Evolutionary conservation across 257 asterid genomes (phyloP).

Genomic region (Nicotiana tabacum): DNA sequence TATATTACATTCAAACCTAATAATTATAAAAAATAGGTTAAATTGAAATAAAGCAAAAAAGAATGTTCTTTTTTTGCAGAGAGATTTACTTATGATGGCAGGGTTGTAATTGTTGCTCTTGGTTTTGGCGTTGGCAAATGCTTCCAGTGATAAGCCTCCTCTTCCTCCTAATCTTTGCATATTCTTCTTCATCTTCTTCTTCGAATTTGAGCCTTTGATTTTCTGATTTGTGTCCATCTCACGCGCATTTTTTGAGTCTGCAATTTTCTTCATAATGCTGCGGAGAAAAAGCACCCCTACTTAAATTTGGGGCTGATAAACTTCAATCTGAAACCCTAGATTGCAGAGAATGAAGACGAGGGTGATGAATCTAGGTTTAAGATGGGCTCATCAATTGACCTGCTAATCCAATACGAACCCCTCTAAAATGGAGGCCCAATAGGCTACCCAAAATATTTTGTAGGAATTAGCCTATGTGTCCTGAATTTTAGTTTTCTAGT

Average conservation of each 20-base stretch:
- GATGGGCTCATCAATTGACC: neutral
- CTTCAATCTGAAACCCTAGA: constrained; percentile 1
- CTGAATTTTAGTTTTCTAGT: too few relatives aligned
- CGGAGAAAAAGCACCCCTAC: neutral
- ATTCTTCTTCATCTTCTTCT: constrained; percentile 56
- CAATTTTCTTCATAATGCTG: neutral
- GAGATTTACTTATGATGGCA: constrained; percentile 57
- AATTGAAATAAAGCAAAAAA: neutral
- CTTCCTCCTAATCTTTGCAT: constrained; percentile 89
- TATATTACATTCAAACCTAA: too few relatives aligned
- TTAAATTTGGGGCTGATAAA: neutral
- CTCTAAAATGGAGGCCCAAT: neutral
- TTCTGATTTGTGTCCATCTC: neutral
- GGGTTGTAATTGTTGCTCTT: constrained; percentile 58
- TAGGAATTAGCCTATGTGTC: too few relatives aligned
- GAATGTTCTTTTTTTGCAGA: neutral
- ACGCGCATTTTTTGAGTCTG: neutral
- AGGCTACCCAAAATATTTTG: neutral
- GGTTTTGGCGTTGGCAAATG: constrained; percentile 75
- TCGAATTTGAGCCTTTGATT: constrained; percentile 30
- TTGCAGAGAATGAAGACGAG: too few relatives aligned
- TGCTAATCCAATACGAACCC: neutral
- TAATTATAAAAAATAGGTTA: too few relatives aligned
- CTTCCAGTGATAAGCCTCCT: constrained; percentile 75
- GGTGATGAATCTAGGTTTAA: too few relatives aligned